Percentiles rank a stretch among this genome's conserved stretches.
Conservation (phyloP, 129 eudicot species). For the Smallanthus sonchifolius region DNA sequence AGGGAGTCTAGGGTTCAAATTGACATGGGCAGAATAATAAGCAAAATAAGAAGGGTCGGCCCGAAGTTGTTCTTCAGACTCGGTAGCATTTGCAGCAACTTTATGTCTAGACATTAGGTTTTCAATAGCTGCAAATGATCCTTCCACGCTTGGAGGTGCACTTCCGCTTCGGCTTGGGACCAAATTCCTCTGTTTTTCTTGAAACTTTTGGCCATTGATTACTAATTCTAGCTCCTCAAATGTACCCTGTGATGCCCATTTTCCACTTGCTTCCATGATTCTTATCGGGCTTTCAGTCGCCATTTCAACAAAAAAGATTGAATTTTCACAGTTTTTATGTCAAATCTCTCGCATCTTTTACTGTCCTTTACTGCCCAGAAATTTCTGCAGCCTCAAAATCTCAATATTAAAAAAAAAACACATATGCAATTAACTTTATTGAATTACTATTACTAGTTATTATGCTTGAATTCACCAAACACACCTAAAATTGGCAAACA, state of each 20-base stretch:
- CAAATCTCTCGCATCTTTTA: constrained; percentile 12
- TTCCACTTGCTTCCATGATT: constrained; percentile 46
- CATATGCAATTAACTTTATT: not conserved
- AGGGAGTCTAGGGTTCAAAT: constrained; percentile 49
- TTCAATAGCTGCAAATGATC: constrained; percentile 68
- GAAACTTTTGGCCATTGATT: constrained; percentile 44
- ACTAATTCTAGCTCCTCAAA: constrained; percentile 60
- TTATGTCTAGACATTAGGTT: constrained; percentile 45
- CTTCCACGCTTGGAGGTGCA: constrained; percentile 89
- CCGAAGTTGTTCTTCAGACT: constrained; percentile 44
- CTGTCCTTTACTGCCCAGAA: not conserved
- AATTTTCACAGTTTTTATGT: not conserved
- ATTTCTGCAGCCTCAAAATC: constrained; percentile 10
- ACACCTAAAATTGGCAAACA: constrained; percentile 9
- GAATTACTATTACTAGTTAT: constrained; percentile 6
- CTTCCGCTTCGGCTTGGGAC: constrained; percentile 71
- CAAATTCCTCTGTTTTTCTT: constrained; percentile 39
- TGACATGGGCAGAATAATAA: constrained; percentile 37
- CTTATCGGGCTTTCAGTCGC: constrained; percentile 81
- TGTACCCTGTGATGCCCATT: constrained; percentile 45
- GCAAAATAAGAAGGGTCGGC: constrained; percentile 49
- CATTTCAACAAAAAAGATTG: constrained; percentile 36
- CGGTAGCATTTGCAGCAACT: constrained; percentile 25
- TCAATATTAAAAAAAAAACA: constrained; percentile 8
- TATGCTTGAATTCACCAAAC: not conserved